A percentile compares a stretch with the other conserved stretches of the same genome.
Conservation (phyloP, 495 filamentous ascomycete species). For the Daldinia grandis region DNA sequence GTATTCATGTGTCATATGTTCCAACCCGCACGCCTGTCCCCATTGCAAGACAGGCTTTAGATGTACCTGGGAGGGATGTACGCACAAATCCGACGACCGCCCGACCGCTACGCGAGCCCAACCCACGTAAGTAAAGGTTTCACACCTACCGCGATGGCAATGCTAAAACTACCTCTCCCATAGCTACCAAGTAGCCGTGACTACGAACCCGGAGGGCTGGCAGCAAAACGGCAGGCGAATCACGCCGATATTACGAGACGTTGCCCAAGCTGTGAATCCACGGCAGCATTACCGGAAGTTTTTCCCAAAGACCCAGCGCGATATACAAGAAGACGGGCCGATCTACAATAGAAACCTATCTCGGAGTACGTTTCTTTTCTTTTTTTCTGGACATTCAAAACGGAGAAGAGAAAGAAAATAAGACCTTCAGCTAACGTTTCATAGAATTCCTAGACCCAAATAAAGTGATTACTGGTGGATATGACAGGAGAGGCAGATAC, state of each 20-base stretch:
- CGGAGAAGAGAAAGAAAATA: neutral
- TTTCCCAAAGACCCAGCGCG: neutral
- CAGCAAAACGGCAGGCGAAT: neutral
- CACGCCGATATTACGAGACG: neutral
- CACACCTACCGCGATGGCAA: neutral
- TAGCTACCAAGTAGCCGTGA: neutral
- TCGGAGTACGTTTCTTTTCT: neutral
- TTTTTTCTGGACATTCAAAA: neutral
- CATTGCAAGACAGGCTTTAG: neutral
- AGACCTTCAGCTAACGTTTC: neutral
- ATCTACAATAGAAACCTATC: neutral
- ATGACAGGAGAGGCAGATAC: neutral
- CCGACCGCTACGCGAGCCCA: neutral
- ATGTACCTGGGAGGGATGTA: neutral
- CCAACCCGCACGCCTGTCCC: neutral
- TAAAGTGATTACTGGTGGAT: neutral
- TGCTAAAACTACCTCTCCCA: neutral
- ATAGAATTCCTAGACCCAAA: neutral
- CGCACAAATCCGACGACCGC: neutral
- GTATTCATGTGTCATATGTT: neutral
- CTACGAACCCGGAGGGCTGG: neutral
- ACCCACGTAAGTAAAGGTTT: neutral
- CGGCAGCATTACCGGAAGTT: neutral
- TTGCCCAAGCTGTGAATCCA: neutral
- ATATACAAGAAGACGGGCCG: neutral